These are phyloP conservation scores for Coemansia sp. DNA, from an alignment of 192 early-diverging fungal species.

Conservation along the genomic window DNA sequence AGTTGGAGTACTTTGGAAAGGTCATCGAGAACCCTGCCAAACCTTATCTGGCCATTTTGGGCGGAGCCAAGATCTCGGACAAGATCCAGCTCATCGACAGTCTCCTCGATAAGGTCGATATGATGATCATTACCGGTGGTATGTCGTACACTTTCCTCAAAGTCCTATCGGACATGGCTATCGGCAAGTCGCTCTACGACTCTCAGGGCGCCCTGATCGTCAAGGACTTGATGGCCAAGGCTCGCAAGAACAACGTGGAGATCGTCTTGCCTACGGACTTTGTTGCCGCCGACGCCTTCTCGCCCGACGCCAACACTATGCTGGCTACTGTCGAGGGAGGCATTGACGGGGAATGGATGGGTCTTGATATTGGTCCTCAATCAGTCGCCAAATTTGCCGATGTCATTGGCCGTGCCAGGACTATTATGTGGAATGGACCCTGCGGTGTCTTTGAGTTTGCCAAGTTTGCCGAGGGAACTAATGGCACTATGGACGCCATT, in stretches of 20 bases:
- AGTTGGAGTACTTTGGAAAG: conserved; percentile 98
- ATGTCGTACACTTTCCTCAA: conserved; percentile 99
- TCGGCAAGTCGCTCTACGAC: conserved; percentile 93
- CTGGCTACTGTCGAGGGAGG: conserved; percentile 86
- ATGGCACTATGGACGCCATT: conserved; percentile 81
- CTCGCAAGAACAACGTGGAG: conserved; percentile 85
- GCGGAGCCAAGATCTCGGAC: conserved; percentile 97
- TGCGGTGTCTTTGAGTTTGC: conserved; percentile 98
- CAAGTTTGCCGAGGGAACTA: conserved; percentile 89
- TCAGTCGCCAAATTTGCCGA: conserved; percentile 72
- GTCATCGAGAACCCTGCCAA: conserved; percentile 89
- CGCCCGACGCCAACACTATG: conserved; percentile 77
- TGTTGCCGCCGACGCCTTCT: conserved; percentile 86
- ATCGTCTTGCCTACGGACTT: conserved; percentile 91
- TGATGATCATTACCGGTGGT: conserved; percentile 85
- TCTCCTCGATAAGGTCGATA: conserved; percentile 92
- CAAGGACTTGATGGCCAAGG: conserved; percentile 79
- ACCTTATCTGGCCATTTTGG: conserved; percentile 96
- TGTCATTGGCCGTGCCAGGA: conserved; percentile 78
- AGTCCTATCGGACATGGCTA: conserved; percentile 81
- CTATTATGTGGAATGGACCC: conserved; percentile 98
- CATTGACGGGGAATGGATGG: conserved; percentile 89
- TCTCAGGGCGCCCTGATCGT: conserved; percentile 85
- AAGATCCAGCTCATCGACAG: conserved; percentile 99
- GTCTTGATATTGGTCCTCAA: conserved; percentile 87